A percentile compares a stretch with the other conserved stretches of the same genome.
Conservation (phyloP, 352 stramenopile genomes). For the Pythium biforme region DNA sequence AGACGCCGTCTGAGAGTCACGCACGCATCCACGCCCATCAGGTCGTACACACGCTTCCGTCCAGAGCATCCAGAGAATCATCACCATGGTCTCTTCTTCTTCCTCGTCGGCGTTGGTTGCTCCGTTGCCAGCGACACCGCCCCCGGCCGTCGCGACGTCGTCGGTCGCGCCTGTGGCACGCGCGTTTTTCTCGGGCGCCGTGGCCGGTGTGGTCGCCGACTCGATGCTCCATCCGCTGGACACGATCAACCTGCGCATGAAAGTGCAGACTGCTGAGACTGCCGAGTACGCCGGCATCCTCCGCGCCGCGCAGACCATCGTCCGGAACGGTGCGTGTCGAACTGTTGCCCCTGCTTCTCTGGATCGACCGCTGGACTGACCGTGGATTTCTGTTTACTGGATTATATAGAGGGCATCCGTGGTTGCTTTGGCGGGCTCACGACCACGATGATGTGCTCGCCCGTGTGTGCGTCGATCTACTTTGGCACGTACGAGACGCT, state of each 20-base stretch:
- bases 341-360: neutral
- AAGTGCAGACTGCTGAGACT: constrained; percentile 56
- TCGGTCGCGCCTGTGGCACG: constrained; percentile 46
- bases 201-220: constrained; percentile 73
- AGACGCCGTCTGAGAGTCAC: constrained; percentile 3
- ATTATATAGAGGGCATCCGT: constrained; percentile 63
- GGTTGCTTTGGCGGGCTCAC: constrained; percentile 71
- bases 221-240: constrained; percentile 77
- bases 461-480: constrained; percentile 70
- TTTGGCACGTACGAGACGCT: constrained; percentile 80
- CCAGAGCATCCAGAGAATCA: neutral
- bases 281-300: constrained; percentile 65
- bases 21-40: neutral
- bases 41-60: neutral
- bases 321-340: constrained; percentile 40
- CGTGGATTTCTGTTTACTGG: no score
- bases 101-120: neutral
- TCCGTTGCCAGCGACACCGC: neutral
- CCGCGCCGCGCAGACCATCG: constrained; percentile 57
- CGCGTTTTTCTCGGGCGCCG: constrained; percentile 64
- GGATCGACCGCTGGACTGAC: no score
- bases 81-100: neutral
- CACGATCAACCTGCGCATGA: constrained; percentile 84
- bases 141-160: constrained; percentile 23
- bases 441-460: constrained; percentile 74